Evolutionary conservation across 2,329 filamentous ascomycete species (phyloP).

Genomic region (Aspergillus brunneoviolaceus): DNA sequence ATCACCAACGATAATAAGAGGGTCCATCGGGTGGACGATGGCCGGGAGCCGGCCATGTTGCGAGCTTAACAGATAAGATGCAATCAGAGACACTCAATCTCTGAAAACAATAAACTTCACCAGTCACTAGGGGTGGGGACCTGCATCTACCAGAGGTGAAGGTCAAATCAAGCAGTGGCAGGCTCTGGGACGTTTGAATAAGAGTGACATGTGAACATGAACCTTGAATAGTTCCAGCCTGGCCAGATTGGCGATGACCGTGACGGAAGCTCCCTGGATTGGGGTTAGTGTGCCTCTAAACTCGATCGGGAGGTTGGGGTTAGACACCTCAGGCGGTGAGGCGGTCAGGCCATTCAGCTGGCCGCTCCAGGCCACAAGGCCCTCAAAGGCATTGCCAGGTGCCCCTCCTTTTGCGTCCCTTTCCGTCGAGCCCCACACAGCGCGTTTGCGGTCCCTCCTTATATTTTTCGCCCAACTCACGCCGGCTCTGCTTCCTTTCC

Average conservation of each 20-base stretch:
- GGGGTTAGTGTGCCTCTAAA: conserved; percentile 17
- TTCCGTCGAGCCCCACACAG: conserved; percentile 23
- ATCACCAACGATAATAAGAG: conserved; percentile 61
- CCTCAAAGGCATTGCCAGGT: conserved; percentile 14
- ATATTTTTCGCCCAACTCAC: conserved; percentile 30
- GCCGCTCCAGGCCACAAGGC: conserved; percentile 17
- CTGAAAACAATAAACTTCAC: conserved; percentile 23
- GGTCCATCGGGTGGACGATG: conserved; percentile 64
- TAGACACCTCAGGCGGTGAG: conserved; percentile 24
- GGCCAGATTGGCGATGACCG: conserved; percentile 26
- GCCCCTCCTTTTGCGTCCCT: conserved; percentile 12
- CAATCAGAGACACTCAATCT: conserved; percentile 38
- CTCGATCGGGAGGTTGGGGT: conserved; percentile 15
- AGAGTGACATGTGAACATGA: neutral
- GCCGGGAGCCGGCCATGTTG: conserved; percentile 53
- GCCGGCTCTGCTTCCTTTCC: conserved; percentile 22
- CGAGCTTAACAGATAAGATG: conserved; percentile 14
- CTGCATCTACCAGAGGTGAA: conserved; percentile 32
- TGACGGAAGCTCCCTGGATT: conserved; percentile 26
- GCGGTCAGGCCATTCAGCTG: neutral
- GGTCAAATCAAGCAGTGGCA: conserved; percentile 11
- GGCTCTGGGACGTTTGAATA: neutral
- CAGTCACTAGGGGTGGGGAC: conserved; percentile 23
- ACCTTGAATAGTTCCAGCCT: conserved; percentile 28
- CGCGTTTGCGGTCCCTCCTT: conserved; percentile 6